A percentile compares a stretch with the other conserved stretches of the same genome.
Conservation (phyloP, 306 rosid genomes). For the Neltuma alba region DNA sequence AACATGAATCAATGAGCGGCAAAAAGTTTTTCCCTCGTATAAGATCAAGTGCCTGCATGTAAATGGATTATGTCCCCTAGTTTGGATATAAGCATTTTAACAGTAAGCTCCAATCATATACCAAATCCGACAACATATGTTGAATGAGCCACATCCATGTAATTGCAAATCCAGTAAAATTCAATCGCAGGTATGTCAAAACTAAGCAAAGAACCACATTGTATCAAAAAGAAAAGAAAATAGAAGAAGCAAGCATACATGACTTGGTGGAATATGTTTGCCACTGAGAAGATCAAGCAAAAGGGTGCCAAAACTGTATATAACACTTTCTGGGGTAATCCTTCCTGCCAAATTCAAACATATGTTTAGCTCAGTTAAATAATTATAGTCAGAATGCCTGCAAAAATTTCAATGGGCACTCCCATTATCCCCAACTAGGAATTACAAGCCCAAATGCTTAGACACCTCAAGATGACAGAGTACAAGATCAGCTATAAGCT, state of each 20-base stretch:
- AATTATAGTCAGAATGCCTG: constrained; percentile 22
- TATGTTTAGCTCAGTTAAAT: constrained; percentile 18
- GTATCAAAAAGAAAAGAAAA: constrained; percentile 33
- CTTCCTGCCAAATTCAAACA: constrained; percentile 68
- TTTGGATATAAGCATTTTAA: not conserved
- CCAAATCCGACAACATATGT: constrained; percentile 17
- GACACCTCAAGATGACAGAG: constrained; percentile 1
- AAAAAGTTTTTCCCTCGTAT: constrained; percentile 70
- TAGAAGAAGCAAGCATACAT: constrained; percentile 49
- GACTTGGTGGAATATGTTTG: constrained; percentile 94
- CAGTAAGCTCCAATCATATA: constrained; percentile 4
- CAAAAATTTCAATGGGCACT: not conserved
- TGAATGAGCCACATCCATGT: constrained; percentile 12
- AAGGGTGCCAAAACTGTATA: constrained; percentile 89
- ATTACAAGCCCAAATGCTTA: not conserved
- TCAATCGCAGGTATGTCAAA: constrained; percentile 1
- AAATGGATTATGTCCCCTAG: constrained; percentile 20
- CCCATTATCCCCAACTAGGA: not conserved
- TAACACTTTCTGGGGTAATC: constrained; percentile 81
- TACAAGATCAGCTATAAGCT: not conserved
- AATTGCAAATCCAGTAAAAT: constrained; percentile 8
- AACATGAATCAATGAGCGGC: constrained; percentile 86
- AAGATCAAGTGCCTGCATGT: constrained; percentile 79
- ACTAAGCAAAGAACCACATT: constrained; percentile 29
- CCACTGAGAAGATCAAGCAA: constrained; percentile 95